These are phyloP conservation scores for Daedaleopsis nitida DNA, from an alignment of 768 basidiomycete species.

Conservation along the genomic window DNA sequence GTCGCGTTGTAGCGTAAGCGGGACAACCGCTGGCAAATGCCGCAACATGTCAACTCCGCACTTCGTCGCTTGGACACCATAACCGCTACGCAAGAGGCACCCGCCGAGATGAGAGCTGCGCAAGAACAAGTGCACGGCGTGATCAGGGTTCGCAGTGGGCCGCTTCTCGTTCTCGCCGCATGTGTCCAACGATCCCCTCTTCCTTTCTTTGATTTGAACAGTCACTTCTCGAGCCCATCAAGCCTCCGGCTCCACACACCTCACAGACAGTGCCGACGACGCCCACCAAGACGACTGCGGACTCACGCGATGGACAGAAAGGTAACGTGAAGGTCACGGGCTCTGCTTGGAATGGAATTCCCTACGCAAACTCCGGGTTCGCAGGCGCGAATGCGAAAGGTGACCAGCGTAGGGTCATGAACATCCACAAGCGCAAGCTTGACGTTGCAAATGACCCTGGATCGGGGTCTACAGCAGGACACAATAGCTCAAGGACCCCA, in stretches of 20 bases:
- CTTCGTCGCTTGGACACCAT: constrained; percentile 23
- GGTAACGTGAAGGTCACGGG: constrained; percentile 17
- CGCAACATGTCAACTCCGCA: constrained; percentile 11
- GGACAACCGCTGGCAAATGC: constrained; percentile 21
- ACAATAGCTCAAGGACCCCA: constrained; percentile 2
- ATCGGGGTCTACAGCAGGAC: background rate
- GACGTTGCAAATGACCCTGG: background rate
- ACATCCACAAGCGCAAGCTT: constrained; percentile 26
- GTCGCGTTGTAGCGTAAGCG: constrained; percentile 21
- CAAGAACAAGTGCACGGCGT: constrained; percentile 29
- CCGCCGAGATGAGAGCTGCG: constrained; percentile 9
- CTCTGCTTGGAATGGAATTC: background rate
- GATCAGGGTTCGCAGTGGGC: constrained; percentile 38
- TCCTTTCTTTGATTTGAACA: constrained; percentile 29
- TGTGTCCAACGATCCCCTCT: constrained; percentile 31
- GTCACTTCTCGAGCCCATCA: constrained; percentile 27
- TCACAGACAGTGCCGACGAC: background rate
- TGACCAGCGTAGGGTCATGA: constrained; percentile 25
- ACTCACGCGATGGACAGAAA: constrained; percentile 19
- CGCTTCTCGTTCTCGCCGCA: constrained; percentile 29
- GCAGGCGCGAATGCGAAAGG: constrained; percentile 12
- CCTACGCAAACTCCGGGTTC: background rate
- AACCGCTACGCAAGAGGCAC: constrained; percentile 4
- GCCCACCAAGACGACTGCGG: constrained; percentile 2
- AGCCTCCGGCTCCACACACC: background rate